A percentile compares a stretch with the other conserved stretches of the same genome.
Conservation (phyloP, 345 rosid genomes). For the Populus euphratica region DNA sequence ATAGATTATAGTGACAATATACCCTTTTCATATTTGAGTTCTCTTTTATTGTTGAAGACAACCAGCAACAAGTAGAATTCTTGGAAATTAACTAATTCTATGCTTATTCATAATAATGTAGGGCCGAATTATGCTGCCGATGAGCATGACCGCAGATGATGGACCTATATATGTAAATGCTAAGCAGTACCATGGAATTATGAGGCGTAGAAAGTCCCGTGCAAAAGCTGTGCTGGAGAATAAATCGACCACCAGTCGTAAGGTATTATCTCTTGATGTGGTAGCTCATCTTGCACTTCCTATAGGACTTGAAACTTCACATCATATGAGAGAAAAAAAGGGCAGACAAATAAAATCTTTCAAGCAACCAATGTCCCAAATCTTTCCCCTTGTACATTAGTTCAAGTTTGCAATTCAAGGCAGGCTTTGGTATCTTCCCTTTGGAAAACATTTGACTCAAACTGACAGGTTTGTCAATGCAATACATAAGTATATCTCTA, state of each 20-base stretch:
- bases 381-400: neutral
- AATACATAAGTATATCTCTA: neutral
- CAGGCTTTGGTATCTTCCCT: too few species aligned
- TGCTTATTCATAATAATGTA: constrained; percentile 17
- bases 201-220: constrained; percentile 83
- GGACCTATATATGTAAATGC: constrained; percentile 90
- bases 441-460: neutral
- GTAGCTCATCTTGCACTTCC: neutral
- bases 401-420: neutral
- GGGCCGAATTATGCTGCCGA: constrained; percentile 85
- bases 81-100: neutral
- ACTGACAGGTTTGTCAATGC: neutral
- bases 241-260: constrained; percentile 45
- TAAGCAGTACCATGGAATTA: constrained; percentile 92
- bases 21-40: neutral
- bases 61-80: neutral
- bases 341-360: neutral
- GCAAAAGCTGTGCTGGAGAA: constrained; percentile 77
- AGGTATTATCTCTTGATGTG: constrained; percentile 43
- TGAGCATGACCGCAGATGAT: constrained; percentile 63
- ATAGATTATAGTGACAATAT: neutral
- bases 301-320: neutral
- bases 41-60: neutral
- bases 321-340: neutral
- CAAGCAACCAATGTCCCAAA: neutral